Conservation (phyloP, 371 early-diverging fungal species). For the Mortierella sp. region DNA sequence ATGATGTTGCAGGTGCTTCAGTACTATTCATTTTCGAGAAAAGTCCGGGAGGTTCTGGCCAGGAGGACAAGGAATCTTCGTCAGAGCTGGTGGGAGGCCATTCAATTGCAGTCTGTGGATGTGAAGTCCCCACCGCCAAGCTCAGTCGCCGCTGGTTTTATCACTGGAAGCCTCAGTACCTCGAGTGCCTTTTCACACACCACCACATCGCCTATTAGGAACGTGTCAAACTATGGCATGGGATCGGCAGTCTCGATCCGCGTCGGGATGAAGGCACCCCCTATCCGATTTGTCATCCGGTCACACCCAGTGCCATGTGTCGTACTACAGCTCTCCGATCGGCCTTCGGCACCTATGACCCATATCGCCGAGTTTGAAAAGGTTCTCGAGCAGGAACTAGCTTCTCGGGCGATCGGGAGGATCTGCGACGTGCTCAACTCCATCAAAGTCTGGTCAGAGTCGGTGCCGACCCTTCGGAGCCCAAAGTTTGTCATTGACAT, state of each 20-base stretch:
- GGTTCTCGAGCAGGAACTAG: constrained; percentile 40
- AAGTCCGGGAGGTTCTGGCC: constrained; percentile 36
- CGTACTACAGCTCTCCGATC: constrained; percentile 39
- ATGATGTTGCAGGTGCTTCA: constrained; percentile 40
- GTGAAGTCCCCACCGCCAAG: constrained; percentile 24
- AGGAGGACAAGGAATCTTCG: constrained; percentile 30
- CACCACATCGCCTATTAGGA: neutral
- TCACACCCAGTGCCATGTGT: constrained; percentile 52
- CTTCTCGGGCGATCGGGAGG: constrained; percentile 32
- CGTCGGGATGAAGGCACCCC: constrained; percentile 27
- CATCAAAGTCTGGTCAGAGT: constrained; percentile 29
- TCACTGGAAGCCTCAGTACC: neutral
- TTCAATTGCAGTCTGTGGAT: constrained; percentile 43
- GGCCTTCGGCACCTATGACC: constrained; percentile 45
- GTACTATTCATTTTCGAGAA: constrained; percentile 44
- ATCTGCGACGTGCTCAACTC: constrained; percentile 48
- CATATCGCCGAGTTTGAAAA: constrained; percentile 51
- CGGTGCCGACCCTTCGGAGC: constrained; percentile 20
- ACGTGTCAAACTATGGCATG: constrained; percentile 29
- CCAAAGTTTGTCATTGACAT: constrained; percentile 52
- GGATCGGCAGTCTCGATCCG: constrained; percentile 43
- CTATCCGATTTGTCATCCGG: constrained; percentile 43
- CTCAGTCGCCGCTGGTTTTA: neutral
- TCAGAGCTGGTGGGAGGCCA: constrained; percentile 51
- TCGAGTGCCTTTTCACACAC: neutral